A percentile compares a stretch with the other conserved stretches of the same genome.
Evolutionary conservation across 345 rosid genomes (phyloP).

Genomic region (Euphorbia lathyris): DNA sequence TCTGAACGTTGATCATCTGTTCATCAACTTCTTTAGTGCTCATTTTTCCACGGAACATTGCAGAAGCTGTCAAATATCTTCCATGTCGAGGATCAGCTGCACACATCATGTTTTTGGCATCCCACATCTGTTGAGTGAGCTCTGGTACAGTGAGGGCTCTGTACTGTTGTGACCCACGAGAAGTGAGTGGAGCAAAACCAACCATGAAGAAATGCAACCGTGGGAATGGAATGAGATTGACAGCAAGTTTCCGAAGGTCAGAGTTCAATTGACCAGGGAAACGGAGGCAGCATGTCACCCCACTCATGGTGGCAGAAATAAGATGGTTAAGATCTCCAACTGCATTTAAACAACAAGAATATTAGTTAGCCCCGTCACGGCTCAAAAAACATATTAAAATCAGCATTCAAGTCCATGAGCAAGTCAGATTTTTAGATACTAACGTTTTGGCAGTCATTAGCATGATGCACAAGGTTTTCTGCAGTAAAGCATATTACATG

Average conservation of each 20-base stretch:
- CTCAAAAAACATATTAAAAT: neutral
- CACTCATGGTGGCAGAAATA: conserved; percentile 82
- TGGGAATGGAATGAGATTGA: conserved; percentile 73
- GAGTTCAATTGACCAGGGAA: conserved; percentile 84
- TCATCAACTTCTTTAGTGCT: conserved; percentile 84
- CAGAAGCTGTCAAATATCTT: conserved; percentile 66
- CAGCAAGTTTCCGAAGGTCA: conserved; percentile 76
- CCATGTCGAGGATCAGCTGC: conserved; percentile 80
- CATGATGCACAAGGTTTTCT: neutral
- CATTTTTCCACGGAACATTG: conserved; percentile 86
- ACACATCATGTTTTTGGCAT: conserved; percentile 80
- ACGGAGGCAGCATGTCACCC: conserved; percentile 76
- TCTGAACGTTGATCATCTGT: conserved; percentile 79
- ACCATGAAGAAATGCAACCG: conserved; percentile 82
- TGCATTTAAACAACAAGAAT: conserved; percentile 16
- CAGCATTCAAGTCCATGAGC: neutral
- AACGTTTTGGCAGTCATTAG: neutral
- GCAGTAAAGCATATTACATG: neutral
- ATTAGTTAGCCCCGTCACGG: neutral
- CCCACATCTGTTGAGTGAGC: conserved; percentile 89
- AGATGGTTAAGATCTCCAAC: conserved; percentile 78
- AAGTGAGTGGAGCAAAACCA: conserved; percentile 71
- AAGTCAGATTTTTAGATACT: neutral
- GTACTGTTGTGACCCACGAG: conserved; percentile 77
- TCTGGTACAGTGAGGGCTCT: conserved; percentile 71